Conservation (phyloP, 2,329 filamentous ascomycete genomes). For the Curvularia lunata region DNA sequence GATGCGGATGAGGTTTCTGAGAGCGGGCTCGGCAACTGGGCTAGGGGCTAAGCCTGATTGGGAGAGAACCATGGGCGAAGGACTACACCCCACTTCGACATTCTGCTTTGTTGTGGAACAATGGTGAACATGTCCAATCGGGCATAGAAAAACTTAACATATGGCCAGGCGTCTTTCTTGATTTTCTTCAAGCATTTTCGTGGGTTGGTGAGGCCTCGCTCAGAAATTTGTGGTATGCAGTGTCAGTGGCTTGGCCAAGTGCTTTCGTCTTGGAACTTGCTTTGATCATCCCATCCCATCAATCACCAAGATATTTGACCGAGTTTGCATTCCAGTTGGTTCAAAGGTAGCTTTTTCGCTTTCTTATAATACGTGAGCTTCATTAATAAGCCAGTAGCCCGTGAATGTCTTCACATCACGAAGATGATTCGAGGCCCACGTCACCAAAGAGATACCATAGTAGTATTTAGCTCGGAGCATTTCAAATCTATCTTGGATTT, state of each 20-base stretch:
- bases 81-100: not conserved
- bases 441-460: not conserved
- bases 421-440: not conserved
- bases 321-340: not conserved
- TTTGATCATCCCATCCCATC: not conserved
- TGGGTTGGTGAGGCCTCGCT: not conserved
- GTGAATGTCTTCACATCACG: not conserved
- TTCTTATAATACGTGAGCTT: not conserved
- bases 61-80: slow-evolving; percentile 1
- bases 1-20: slow-evolving; percentile 32
- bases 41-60: slow-evolving; percentile 21
- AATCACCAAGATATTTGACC: not conserved
- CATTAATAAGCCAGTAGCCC: not conserved
- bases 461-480: not conserved
- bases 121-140: not conserved
- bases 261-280: not conserved
- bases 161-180: no score
- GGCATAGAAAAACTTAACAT: no score
- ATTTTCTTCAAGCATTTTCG: not conserved
- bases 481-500: not conserved
- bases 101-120: not conserved
- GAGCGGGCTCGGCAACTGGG: slow-evolving; percentile 27
- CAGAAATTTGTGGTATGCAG: not conserved
- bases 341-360: no score
- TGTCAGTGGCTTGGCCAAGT: not conserved